phyloP scores from a whole-genome alignment of 148 eudicot species.

The Rhododendron griersonianum region DNA sequence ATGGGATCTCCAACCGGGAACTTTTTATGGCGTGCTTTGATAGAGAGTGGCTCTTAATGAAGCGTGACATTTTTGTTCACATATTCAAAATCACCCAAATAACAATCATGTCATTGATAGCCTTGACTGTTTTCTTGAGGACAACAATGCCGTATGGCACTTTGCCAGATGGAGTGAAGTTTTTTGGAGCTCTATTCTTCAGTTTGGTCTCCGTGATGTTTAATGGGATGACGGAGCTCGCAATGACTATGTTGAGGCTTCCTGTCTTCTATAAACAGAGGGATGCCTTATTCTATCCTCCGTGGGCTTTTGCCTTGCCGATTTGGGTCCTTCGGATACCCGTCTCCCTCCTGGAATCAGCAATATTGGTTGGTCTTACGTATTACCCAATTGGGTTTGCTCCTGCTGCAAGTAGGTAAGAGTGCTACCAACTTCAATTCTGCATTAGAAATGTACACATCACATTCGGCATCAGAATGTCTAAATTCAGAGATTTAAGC shows the following conservation, averaged over 20 bases:
- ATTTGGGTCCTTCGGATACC: slow-evolving; percentile 46
- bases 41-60: slow-evolving; percentile 67
- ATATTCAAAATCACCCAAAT: slow-evolving; percentile 56
- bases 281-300: slow-evolving; percentile 34
- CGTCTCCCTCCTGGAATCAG: slow-evolving; percentile 35
- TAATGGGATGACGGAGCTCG: slow-evolving; percentile 41
- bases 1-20: slow-evolving; percentile 50
- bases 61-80: slow-evolving; percentile 52
- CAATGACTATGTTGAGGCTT: slow-evolving; percentile 28
- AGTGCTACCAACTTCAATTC: neutral
- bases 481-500: neutral
- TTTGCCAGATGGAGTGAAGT: slow-evolving; percentile 30
- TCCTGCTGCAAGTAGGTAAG: slow-evolving; percentile 38
- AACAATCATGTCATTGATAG: slow-evolving; percentile 40
- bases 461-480: neutral
- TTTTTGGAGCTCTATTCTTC: slow-evolving; percentile 40
- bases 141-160: slow-evolving; percentile 27
- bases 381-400: slow-evolving; percentile 46
- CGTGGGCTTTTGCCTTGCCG: slow-evolving; percentile 50
- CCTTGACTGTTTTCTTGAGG: slow-evolving; percentile 49
- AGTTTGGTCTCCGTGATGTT: slow-evolving; percentile 41
- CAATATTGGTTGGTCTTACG: slow-evolving; percentile 39
- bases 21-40: slow-evolving; percentile 52
- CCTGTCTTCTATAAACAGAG: slow-evolving; percentile 40
- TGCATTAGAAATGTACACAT: neutral